phyloP scores from a whole-genome alignment of 1,139 yeast genomes.

The Hyphopichia pseudoburtonii region DNA sequence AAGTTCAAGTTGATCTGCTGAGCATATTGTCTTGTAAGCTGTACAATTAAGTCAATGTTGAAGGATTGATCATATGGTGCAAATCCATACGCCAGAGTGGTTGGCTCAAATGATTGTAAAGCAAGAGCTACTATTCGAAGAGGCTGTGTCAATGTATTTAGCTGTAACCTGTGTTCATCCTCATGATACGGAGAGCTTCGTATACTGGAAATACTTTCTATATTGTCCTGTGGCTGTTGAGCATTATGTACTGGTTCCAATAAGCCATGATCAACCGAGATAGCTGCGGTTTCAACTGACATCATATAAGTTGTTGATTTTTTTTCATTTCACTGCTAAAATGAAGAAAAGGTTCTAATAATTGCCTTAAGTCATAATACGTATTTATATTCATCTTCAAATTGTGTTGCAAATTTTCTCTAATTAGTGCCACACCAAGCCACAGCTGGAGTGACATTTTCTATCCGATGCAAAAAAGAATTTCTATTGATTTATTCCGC shows the following conservation, averaged over 20 bases:
- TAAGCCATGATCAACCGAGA: no score
- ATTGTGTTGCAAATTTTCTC: no score
- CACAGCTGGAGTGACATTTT: no score
- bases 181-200: constrained; percentile 30
- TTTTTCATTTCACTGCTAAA: no score
- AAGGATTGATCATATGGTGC: constrained; percentile 21
- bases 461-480: no score
- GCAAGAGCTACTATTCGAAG: constrained; percentile 25
- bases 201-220: constrained; percentile 4
- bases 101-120: constrained; percentile 22
- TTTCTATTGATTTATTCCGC: no score
- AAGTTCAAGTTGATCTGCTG: constrained; percentile 10
- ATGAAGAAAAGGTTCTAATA: no score
- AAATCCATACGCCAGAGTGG: constrained; percentile 19
- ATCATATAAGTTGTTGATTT: no score
- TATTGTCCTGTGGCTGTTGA: neutral
- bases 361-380: no score
- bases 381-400: no score
- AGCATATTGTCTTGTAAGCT: constrained; percentile 16
- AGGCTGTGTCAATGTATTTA: constrained; percentile 16
- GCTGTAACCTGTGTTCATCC: constrained; percentile 20
- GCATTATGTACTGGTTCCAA: neutral
- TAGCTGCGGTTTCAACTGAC: no score
- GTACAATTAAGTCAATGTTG: constrained; percentile 20
- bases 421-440: no score